Evolutionary conservation across 208 protist genomes (phyloP).

Genomic region (Leishmania braziliensis): DNA sequence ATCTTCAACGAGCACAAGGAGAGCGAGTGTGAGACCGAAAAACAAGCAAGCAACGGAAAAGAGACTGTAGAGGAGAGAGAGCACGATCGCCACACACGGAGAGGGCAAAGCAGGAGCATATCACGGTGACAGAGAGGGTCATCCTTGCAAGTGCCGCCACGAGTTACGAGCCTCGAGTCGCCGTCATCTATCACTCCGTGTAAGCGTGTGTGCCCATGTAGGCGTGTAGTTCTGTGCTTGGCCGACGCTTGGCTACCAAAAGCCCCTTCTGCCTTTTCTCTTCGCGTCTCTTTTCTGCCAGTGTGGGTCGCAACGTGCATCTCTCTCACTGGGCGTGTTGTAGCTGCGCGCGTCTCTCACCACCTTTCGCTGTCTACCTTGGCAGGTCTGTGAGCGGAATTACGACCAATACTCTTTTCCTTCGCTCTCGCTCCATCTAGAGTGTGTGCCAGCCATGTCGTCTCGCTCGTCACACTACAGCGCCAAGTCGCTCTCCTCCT

Average conservation of each 20-base stretch:
- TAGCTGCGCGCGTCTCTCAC: neutral
- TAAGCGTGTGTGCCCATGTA: neutral
- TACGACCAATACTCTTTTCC: neutral
- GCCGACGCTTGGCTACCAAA: neutral
- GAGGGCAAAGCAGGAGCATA: neutral
- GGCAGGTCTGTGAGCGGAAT: neutral
- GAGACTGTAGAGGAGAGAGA: neutral
- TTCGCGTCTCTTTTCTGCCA: neutral
- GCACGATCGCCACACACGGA: neutral
- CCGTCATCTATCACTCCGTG: neutral
- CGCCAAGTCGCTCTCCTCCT: conserved; percentile 56
- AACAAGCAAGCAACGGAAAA: neutral
- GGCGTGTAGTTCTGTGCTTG: neutral
- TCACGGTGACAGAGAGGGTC: neutral
- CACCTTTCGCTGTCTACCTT: neutral
- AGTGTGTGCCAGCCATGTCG: conserved; percentile 41
- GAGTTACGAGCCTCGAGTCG: neutral
- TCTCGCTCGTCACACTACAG: conserved; percentile 61
- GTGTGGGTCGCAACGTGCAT: neutral
- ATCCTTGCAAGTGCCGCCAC: neutral
- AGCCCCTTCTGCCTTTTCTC: neutral
- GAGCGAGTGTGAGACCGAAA: neutral
- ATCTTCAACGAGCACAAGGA: too few relatives aligned
- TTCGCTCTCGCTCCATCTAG: neutral
- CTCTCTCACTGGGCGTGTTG: neutral